Evolutionary conservation across 176 grass and related monocot species (phyloP), one percentile per base, ranked within the genome.

Genomic region (Calamus simplicifolius): DNA sequence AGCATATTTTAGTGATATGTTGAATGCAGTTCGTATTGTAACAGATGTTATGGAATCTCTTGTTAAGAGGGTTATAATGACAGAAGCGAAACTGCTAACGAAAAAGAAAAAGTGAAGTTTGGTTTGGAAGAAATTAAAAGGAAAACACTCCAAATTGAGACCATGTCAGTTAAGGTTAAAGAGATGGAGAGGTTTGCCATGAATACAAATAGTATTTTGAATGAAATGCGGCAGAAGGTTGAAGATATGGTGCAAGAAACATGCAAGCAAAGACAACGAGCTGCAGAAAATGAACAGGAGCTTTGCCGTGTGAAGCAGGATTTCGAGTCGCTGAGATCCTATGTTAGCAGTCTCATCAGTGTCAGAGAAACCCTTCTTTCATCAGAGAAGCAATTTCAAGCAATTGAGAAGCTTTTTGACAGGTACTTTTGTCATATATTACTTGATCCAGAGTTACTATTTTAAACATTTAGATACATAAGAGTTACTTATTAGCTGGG

Each of bases 241-340:
- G 92, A 96, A 25, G 87, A 96, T 63, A 96, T 96, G 92, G 86
- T 90, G 16, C 67, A 83, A 60, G 92, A 96, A 74, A 91, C 92
- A 64, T 81, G 80, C 4, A 65, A 69, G 1, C 92, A 96, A 72
- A 81, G 83, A 67, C 83, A 96, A 63, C 82, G 78, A 0, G 87
- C 92, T 21, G 77, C 84, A 26, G 92, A 96, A 23, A 96, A 96
- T 21, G 87, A 96, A 35, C 78, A 70, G 50, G 92, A 96, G 81
- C 86, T 96, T 56, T 75, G 69, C 30, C 86, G 83, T n/a, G 87
- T 96, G 25, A 96, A 96, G 66, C 83, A 87, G 54, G 87, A 91
- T 43, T 96, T 96, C 1, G 87, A 96, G 66, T 87, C 77, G 0
- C 78, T 96, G n/a, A 83, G 86, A 61, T 87, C 77, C 18, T 90